Base-by-base conservation (phyloP, 1,139 yeast species). In the Protomyces gravidus region DNA sequence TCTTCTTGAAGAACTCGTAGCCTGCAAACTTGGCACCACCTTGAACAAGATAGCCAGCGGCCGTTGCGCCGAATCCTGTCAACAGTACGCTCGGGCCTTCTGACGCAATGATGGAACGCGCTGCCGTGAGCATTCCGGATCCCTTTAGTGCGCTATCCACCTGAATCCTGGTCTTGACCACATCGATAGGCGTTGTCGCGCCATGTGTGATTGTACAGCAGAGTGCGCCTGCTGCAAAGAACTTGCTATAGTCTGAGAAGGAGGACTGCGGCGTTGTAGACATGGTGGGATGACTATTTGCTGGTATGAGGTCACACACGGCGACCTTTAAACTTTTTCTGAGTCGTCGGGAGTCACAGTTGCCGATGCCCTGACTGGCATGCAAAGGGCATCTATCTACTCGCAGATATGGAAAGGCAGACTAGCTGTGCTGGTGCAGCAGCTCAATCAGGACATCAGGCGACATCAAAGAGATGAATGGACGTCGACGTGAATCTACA, bases 161-260 rank as follows among this genome's bases (percentile, higher is more conserved):
- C 39, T 62, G 63, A 25, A 55, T 62, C 23, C 64, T 51, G 26
- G 58, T 50, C 49, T 90, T 90, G 71, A 90, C 95, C 65, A 90
- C 77, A 75, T 90, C 97, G 64, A 90, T 79, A 2, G 97, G 97
- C 5, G 96, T 87, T 33, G 90, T 94, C 1, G 87, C 81, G 1
- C 96, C 84, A 74, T 90, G 97, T 13, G 97, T 90, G 33, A 96
- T 95, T 36, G 97, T 97, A 78, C 97, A 90, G 2, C 97, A 97
- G 62, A 84, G 69, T 58, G 87, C 78, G 67, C 97, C 97, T 59
- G 97, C 97, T 45, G 51, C 45, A 3, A 53, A 53, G 27, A 53
- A 45, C 51, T 53, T 53, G 51, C 33, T 25, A 27, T 53, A 53
- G 30, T 53, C 58, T 5, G 36, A 28, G 30, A 52, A 17, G 5